phyloP scores from a whole-genome alignment of 352 stramenopile genomes.

The Blastocystis sp. region DNA sequence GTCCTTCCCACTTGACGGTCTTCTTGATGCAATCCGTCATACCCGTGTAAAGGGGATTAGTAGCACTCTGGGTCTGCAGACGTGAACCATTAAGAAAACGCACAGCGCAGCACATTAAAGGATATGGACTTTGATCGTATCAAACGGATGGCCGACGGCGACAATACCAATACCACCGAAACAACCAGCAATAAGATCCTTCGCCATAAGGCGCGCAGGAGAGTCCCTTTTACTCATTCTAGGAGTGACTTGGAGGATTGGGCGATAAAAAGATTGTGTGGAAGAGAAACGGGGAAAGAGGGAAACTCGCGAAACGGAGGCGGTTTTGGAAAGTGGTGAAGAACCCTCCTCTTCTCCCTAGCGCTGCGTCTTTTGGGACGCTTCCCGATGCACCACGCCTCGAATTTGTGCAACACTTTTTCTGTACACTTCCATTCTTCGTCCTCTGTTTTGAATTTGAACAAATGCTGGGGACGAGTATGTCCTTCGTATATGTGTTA shows the following conservation, averaged over 20 bases:
- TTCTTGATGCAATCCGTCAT: constrained; percentile 67
- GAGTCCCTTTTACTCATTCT: constrained; percentile 59
- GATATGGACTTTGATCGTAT: constrained; percentile 69
- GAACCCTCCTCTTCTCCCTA: neutral
- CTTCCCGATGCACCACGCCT: no score
- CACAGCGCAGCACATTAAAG: neutral
- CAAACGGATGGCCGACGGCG: constrained; percentile 66
- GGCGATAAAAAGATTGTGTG: constrained; percentile 9
- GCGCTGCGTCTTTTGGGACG: neutral
- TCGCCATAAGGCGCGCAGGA: constrained; percentile 46
- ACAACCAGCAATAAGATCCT: constrained; percentile 69
- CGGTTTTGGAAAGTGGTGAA: neutral
- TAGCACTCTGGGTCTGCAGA: constrained; percentile 61
- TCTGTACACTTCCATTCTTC: no score
- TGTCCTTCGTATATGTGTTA: no score
- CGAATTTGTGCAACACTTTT: no score
- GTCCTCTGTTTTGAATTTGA: no score
- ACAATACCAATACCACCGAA: constrained; percentile 70
- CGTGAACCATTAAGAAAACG: constrained; percentile 46
- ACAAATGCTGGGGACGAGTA: no score
- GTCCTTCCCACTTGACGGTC: constrained; percentile 65
- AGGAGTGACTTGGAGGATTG: neutral
- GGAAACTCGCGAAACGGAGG: neutral
- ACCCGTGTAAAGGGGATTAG: constrained; percentile 60
- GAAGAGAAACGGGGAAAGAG: constrained; percentile 51